Conservation (phyloP, 2,329 filamentous ascomycete genomes). For the Rosellinia necatrix region DNA sequence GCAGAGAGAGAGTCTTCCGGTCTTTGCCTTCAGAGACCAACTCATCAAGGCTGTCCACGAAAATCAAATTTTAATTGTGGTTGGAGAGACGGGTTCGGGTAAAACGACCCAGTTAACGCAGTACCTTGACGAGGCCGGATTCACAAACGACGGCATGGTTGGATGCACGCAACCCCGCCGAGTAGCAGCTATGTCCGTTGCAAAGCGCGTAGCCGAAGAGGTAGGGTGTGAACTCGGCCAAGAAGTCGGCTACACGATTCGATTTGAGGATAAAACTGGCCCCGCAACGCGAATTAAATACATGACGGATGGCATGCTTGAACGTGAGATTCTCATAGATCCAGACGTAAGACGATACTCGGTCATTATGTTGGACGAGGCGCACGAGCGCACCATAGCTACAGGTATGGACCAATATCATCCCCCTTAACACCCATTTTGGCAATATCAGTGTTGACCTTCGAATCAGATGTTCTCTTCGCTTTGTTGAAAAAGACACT, state of each 20-base stretch:
- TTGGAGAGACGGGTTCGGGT: conserved; percentile 95
- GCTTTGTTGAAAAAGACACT: conserved; percentile 92
- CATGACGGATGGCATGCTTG: conserved; percentile 98
- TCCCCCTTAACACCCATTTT: neutral
- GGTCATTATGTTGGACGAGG: conserved; percentile 97
- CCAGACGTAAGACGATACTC: conserved; percentile 88
- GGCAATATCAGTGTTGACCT: conserved; percentile 2
- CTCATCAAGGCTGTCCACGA: conserved; percentile 84
- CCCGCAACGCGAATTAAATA: conserved; percentile 95
- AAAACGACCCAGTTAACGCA: conserved; percentile 98
- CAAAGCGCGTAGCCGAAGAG: conserved; percentile 94
- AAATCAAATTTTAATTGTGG: conserved; percentile 92
- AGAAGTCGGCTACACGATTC: conserved; percentile 95
- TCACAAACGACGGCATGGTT: conserved; percentile 84
- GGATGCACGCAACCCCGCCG: conserved; percentile 96
- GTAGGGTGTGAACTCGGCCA: conserved; percentile 88
- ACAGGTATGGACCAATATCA: conserved; percentile 50
- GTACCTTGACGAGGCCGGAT: conserved; percentile 90
- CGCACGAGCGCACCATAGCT: conserved; percentile 94
- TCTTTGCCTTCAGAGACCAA: conserved; percentile 85
- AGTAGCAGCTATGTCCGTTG: conserved; percentile 96
- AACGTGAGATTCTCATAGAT: conserved; percentile 92
- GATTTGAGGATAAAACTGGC: conserved; percentile 93
- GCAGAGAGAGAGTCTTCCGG: conserved; percentile 86
- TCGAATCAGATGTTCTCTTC: conserved; percentile 76